Evolutionary conservation across 2,329 filamentous ascomycete species (phyloP).

Genomic region (Cylindrodendrum hubeiense): DNA sequence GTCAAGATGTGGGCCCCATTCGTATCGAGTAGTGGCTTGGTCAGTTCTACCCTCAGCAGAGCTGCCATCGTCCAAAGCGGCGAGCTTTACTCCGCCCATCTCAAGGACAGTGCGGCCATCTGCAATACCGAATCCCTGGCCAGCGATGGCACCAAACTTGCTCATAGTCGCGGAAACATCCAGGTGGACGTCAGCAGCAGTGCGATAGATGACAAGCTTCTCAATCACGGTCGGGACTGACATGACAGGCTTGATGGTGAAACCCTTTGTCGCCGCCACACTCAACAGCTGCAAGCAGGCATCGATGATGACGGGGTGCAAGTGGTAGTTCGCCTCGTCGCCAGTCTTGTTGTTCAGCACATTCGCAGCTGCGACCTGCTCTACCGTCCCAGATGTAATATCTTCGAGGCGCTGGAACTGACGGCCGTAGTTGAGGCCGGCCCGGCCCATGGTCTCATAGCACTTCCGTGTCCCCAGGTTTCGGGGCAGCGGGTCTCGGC

Average conservation of each 20-base stretch:
- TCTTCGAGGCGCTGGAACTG: no score
- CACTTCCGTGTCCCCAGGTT: no score
- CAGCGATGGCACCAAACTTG: no score
- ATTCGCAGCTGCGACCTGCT: no score
- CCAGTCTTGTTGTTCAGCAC: no score
- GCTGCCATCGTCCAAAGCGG: conserved; percentile 38
- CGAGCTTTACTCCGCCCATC: conserved; percentile 38
- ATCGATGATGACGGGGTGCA: no score
- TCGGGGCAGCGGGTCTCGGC: no score
- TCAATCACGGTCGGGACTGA: conserved; percentile 44
- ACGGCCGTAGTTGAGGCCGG: no score
- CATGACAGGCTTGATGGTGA: conserved; percentile 36
- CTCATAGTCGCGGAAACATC: conserved; percentile 4
- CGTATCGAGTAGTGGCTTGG: conserved; percentile 44
- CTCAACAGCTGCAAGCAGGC: conserved; percentile 16
- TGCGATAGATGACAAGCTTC: conserved; percentile 32
- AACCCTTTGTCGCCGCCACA: conserved; percentile 32
- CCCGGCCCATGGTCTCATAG: no score
- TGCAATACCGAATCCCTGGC: no score
- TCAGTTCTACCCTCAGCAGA: conserved; percentile 34
- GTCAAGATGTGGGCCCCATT: conserved; percentile 49
- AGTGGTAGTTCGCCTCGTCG: no score
- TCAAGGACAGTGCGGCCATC: neutral
- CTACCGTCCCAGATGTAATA: no score
- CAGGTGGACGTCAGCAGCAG: neutral